Conservation (phyloP, 768 basidiomycete genomes). For the Pholiota microspora region DNA sequence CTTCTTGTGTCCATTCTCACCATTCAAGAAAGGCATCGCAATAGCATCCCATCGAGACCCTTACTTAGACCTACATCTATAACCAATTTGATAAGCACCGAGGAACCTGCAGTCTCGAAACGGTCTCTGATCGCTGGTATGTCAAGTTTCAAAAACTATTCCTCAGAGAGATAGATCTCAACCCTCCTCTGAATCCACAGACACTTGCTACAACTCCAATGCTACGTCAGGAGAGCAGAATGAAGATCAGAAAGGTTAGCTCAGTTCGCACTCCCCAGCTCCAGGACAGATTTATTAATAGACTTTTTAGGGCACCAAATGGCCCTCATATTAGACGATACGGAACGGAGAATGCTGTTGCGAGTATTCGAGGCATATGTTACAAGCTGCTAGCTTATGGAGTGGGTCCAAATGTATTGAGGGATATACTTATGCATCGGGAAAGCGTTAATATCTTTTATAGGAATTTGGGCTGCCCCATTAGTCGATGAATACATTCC, state of each 20-base stretch:
- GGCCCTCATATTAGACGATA: constrained; percentile 10
- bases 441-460: no score
- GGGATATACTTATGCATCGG: no score
- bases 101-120: not conserved
- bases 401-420: no score
- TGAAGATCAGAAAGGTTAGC: not conserved
- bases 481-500: no score
- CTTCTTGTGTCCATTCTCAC: not conserved
- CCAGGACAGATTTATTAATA: not conserved
- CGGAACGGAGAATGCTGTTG: constrained; percentile 13
- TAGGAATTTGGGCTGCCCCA: no score
- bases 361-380: constrained; percentile 13
- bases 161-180: no score
- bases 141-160: not conserved
- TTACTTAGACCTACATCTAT: not conserved
- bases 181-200: no score
- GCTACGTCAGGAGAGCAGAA: not conserved
- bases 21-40: not conserved
- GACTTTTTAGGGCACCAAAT: not conserved
- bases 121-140: not conserved
- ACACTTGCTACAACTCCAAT: not conserved
- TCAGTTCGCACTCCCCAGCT: not conserved
- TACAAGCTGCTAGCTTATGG: no score
- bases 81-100: not conserved
- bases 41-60: not conserved